Evolutionary conservation across 257 asterid species (phyloP).

Genomic region (Salvia miltiorrhiza): DNA sequence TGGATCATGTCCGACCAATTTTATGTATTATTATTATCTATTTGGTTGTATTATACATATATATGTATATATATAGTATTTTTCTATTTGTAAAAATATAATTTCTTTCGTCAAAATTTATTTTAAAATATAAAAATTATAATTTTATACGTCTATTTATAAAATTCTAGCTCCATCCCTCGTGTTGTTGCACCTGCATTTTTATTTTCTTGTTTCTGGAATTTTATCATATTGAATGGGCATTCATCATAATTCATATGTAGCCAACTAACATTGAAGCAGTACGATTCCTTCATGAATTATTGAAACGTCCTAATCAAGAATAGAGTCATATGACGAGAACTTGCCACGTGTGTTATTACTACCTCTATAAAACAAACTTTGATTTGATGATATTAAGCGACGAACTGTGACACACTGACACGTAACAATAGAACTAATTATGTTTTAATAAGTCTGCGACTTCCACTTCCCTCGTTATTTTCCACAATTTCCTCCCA

Average conservation of each 20-base stretch:
- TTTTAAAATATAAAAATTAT: too few species aligned
- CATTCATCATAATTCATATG: too few species aligned
- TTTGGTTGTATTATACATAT: too few species aligned
- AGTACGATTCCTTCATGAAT: not conserved
- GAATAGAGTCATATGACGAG: not conserved
- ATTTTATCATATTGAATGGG: not conserved
- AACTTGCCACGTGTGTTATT: constrained; percentile 19
- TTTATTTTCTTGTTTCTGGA: not conserved
- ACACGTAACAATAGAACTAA: not conserved
- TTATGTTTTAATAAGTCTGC: not conserved
- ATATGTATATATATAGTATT: too few species aligned
- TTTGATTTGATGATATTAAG: not conserved
- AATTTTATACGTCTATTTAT: too few species aligned
- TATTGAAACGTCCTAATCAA: constrained; percentile 3
- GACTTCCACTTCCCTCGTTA: not conserved
- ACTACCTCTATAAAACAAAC: constrained; percentile 6
- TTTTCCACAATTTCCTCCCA: not conserved
- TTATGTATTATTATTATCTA: too few species aligned
- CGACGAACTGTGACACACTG: not conserved
- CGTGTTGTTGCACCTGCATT: not conserved
- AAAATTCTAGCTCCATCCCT: too few species aligned
- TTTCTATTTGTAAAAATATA: too few species aligned
- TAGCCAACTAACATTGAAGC: not conserved
- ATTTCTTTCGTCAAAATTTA: too few species aligned
- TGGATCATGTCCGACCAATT: too few species aligned